These are phyloP conservation scores for Ceratobasidium sp. DNA, from an alignment of 1,284 basidiomycete species.

Conservation along the genomic window DNA sequence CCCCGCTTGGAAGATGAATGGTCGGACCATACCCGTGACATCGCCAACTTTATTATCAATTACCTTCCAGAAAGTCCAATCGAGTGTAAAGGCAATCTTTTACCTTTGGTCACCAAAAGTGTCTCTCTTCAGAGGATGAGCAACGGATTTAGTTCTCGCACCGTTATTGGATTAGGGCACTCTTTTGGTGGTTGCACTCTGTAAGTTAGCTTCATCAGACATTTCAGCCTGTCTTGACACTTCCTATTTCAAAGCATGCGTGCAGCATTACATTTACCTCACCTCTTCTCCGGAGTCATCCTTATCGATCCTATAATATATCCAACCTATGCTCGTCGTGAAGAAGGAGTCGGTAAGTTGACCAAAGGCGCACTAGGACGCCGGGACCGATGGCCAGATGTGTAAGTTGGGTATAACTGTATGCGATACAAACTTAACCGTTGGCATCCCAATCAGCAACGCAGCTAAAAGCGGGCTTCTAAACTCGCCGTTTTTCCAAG, in stretches of 20 bases:
- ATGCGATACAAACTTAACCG: background rate
- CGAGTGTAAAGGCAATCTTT: slow-evolving; percentile 45
- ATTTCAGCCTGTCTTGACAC: slow-evolving; percentile 26
- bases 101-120: slow-evolving; percentile 62
- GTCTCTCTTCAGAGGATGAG: slow-evolving; percentile 54
- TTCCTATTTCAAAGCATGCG: slow-evolving; percentile 55
- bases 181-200: slow-evolving; percentile 79
- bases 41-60: slow-evolving; percentile 71
- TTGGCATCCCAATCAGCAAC: slow-evolving; percentile 53
- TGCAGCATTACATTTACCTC: slow-evolving; percentile 67
- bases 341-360: slow-evolving; percentile 1
- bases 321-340: slow-evolving; percentile 45
- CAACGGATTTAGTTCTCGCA: slow-evolving; percentile 58
- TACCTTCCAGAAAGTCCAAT: slow-evolving; percentile 58
- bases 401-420: slow-evolving; percentile 51
- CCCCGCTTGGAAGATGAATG: slow-evolving; percentile 62
- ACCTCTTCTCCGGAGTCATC: slow-evolving; percentile 74
- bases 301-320: slow-evolving; percentile 82
- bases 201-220: slow-evolving; percentile 54
- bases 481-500: slow-evolving; percentile 70
- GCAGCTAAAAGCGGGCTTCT: slow-evolving; percentile 65
- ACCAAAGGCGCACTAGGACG: slow-evolving; percentile 63
- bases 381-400: slow-evolving; percentile 68
- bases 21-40: slow-evolving; percentile 73
- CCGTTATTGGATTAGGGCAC: slow-evolving; percentile 75